phyloP scores from a whole-genome alignment of 768 basidiomycete species.

The Amanita subjunquillea region DNA sequence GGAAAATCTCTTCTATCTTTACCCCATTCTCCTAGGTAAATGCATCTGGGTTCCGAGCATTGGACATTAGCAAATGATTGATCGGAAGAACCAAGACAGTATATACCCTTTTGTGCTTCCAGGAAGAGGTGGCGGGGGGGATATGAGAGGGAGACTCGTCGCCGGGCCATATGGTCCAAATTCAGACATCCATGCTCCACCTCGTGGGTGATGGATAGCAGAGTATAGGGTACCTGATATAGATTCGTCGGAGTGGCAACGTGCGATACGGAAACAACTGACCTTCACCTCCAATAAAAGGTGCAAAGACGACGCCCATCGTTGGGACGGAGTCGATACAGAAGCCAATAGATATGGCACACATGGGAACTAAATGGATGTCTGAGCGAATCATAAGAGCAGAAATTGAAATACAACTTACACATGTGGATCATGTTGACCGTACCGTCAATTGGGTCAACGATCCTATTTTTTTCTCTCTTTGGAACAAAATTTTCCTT shows the following conservation, averaged over 20 bases:
- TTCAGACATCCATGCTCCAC: constrained; percentile 16
- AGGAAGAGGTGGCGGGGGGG: constrained; percentile 14
- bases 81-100: background rate
- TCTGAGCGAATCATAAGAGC: background rate
- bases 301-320: constrained; percentile 15
- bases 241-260: background rate
- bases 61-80: background rate
- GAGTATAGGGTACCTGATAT: constrained; percentile 14
- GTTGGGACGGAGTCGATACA: constrained; percentile 14
- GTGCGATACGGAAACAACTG: background rate
- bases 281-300: constrained; percentile 16
- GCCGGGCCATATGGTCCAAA: constrained; percentile 11
- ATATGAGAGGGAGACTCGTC: constrained; percentile 12
- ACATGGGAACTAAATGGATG: constrained; percentile 12
- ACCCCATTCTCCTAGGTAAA: constrained; percentile 16
- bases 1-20: constrained; percentile 15
- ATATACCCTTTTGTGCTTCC: constrained; percentile 14
- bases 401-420: constrained; percentile 1
- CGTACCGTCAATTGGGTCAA: constrained; percentile 17
- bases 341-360: constrained; percentile 15
- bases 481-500: background rate
- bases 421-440: constrained; percentile 18
- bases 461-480: constrained; percentile 8
- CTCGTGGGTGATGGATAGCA: constrained; percentile 15
- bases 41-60: constrained; percentile 9